Base-by-base conservation (phyloP, 1,284 basidiomycete species). In the Microbotryum violaceum region DNA sequence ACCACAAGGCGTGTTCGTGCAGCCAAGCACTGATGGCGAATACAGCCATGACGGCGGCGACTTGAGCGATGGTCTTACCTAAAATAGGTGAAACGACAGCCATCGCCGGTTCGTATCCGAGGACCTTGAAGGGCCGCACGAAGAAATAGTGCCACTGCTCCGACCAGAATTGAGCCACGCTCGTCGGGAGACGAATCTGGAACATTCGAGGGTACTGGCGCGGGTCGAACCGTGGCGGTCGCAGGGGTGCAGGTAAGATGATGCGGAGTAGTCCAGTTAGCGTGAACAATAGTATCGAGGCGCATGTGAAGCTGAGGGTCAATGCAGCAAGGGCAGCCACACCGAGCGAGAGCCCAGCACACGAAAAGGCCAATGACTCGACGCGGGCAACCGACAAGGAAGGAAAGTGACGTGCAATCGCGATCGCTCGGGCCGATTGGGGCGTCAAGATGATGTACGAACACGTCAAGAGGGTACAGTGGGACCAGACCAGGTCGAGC, bases 71-170 rank as follows among this genome's bases (percentile, higher is more conserved):
- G 3, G 20, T 27, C 37, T 58, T 60, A 23, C 66, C 66, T 2
- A 56, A 31, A 16, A 58, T 3, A 4, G 58, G 48, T 8, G 45
- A 4, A 4, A 58, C 9, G 14, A 68, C 23, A 0, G 46, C 53
- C 16, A 50, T 49, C 2, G 48, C 21, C 3, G 64, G 64, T 5
- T 57, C 50, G 54, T 56, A 66, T 2, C 54, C 66, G 50, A 66
- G 60, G 57, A 60, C 60, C n/a, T 56, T 59, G 58, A 68, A 68
- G 0, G 66, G 61, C 1, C 57, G 54, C 51, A 58, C 31, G 45
- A 62, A 61, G 46, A 59, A 64, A 27, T 54, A 49, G n/a, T 68
- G 66, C 66, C 66, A 68, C 45, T 62, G 60, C 20, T 52, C 27
- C 5, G 51, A 29, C 66, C 66, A 68, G 23, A 63, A 68, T 4